phyloP scores from a whole-genome alignment of 78 protist genomes.

The Emiliania huxleyi region DNA sequence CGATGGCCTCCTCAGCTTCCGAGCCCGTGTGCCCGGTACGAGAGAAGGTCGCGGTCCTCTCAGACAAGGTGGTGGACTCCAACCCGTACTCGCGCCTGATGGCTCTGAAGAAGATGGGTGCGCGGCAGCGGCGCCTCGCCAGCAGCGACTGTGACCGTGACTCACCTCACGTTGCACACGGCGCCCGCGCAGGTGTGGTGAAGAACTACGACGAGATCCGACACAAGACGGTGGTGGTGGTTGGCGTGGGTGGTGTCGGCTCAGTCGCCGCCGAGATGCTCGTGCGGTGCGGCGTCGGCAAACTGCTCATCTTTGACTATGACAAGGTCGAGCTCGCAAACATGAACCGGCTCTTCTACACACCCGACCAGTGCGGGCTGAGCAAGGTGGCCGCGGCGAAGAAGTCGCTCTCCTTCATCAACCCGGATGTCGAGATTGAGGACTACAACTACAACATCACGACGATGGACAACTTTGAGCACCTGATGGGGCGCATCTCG shows the following conservation, averaged over 20 bases:
- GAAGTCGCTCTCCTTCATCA: conserved; percentile 55
- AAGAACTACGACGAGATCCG: conserved; percentile 63
- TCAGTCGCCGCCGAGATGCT: conserved; percentile 93
- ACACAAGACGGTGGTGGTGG: conserved; percentile 68
- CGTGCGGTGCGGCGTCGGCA: conserved; percentile 94
- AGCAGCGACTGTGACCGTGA: too few species aligned
- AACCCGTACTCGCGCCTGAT: conserved; percentile 43
- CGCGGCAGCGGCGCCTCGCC: too few species aligned
- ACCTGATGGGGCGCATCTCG: conserved; percentile 35
- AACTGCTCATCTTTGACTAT: conserved; percentile 86
- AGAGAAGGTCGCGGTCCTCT: background rate
- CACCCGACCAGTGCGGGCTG: conserved; percentile 86
- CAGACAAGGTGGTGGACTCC: conserved; percentile 64
- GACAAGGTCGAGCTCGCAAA: conserved; percentile 94
- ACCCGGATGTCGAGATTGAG: conserved; percentile 86
- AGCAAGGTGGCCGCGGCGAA: conserved; percentile 43
- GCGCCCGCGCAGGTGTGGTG: too few species aligned
- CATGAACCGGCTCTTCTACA: conserved; percentile 89
- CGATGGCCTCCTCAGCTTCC: too few species aligned
- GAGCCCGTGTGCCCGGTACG: too few species aligned
- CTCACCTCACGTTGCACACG: too few species aligned
- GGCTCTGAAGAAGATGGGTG: conserved; percentile 18
- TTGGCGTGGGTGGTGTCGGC: conserved; percentile 80
- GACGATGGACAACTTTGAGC: conserved; percentile 55
- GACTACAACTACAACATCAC: conserved; percentile 75